Conservation (phyloP, 148 eudicot species). For the Diospyros kaki region DNA sequence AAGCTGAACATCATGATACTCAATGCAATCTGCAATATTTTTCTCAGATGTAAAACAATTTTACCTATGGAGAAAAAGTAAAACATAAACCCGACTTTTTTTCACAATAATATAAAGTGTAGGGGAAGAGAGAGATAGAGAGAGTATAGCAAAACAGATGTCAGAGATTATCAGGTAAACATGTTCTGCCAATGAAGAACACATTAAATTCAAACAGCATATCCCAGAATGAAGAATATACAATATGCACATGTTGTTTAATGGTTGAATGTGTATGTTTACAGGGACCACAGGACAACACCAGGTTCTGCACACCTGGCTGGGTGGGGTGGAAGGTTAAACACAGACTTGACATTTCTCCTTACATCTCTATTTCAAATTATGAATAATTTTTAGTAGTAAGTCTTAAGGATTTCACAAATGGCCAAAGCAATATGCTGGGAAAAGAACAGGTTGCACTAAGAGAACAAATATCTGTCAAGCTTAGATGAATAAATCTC, state of each 20-base stretch:
- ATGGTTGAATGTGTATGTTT: no score
- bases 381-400: not conserved
- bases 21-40: not conserved
- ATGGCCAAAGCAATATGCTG: conserved; percentile 1
- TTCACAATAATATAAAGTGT: not conserved
- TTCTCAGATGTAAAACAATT: not conserved
- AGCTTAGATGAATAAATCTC: not conserved
- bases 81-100: not conserved
- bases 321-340: no score
- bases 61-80: not conserved
- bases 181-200: not conserved
- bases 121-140: not conserved
- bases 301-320: no score
- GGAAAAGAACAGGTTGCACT: not conserved
- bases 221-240: no score
- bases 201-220: not conserved
- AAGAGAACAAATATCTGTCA: not conserved
- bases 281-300: no score
- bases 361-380: conserved; percentile 2
- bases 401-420: not conserved
- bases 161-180: not conserved
- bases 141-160: not conserved
- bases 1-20: conserved; percentile 1
- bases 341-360: not conserved
- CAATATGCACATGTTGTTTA: no score